Evolutionary conservation across 495 filamentous ascomycete genomes (phyloP).

Genomic region (Acidiella bohemica): DNA sequence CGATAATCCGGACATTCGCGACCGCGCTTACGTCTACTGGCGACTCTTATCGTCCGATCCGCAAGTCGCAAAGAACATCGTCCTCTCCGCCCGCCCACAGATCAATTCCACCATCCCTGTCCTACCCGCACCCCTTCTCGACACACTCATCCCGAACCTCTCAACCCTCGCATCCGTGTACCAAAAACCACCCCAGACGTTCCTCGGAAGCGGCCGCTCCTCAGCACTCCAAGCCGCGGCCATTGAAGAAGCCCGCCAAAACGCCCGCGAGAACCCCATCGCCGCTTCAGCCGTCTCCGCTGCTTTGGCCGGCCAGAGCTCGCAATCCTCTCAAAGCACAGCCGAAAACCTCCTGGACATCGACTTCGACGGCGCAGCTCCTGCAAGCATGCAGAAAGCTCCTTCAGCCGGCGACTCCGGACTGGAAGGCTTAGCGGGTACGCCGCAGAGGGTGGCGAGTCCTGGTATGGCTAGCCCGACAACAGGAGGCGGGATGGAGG

Average conservation of each 20-base stretch:
- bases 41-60: slow-evolving; percentile 87
- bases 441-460: slow-evolving; percentile 66
- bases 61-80: slow-evolving; percentile 73
- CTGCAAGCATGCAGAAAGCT: slow-evolving; percentile 68
- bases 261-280: slow-evolving; percentile 85
- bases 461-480: slow-evolving; percentile 30
- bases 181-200: slow-evolving; percentile 92
- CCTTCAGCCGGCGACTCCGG: slow-evolving; percentile 48
- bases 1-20: slow-evolving; percentile 93
- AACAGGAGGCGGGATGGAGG: slow-evolving; percentile 57
- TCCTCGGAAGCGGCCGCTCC: slow-evolving; percentile 86
- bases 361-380: slow-evolving; percentile 91
- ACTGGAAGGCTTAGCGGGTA: slow-evolving; percentile 61
- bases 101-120: slow-evolving; percentile 89
- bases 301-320: slow-evolving; percentile 41
- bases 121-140: slow-evolving; percentile 67
- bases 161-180: slow-evolving; percentile 98
- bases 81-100: slow-evolving; percentile 85
- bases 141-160: slow-evolving; percentile 74
- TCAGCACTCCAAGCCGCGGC: slow-evolving; percentile 90
- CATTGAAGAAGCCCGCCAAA: slow-evolving; percentile 87
- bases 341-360: slow-evolving; percentile 94
- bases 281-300: slow-evolving; percentile 69
- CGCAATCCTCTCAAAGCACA: slow-evolving; percentile 52
- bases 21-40: slow-evolving; percentile 98